A percentile compares a stretch with the other conserved stretches of the same genome.
Evolutionary conservation across 2,329 filamentous ascomycete genomes (phyloP).

Genomic region (Chrysosporium queenslandicum): DNA sequence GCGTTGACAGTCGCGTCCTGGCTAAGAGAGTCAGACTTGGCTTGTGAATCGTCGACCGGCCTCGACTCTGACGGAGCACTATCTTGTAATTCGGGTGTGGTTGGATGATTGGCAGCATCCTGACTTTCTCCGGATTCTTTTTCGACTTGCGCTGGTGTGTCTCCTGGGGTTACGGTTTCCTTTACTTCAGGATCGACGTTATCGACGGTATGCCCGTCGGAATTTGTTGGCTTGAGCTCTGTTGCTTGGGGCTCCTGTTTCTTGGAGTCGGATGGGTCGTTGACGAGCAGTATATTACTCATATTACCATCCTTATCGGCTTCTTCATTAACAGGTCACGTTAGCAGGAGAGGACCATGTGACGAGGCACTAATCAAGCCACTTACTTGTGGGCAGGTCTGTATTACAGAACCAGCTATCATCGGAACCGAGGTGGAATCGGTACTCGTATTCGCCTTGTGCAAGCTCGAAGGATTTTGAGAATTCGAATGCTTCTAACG

Average conservation of each 20-base stretch:
- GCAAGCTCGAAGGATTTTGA: constrained; percentile 15
- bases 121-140: not conserved
- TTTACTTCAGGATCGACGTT: not conserved
- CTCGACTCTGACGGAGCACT: not conserved
- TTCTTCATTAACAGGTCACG: constrained; percentile 13
- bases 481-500: constrained; percentile 17
- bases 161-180: not conserved
- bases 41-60: not conserved
- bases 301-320: constrained; percentile 21
- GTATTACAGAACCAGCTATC: constrained; percentile 25
- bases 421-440: constrained; percentile 21
- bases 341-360: not conserved
- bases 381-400: constrained; percentile 22
- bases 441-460: constrained; percentile 23
- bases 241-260: constrained; percentile 8
- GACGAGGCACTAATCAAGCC: not conserved
- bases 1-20: constrained; percentile 12
- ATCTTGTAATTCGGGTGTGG: not conserved
- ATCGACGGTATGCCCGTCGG: not conserved
- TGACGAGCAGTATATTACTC: constrained; percentile 18
- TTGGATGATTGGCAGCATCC: not conserved
- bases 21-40: not conserved
- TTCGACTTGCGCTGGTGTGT: constrained; percentile 11
- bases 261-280: constrained; percentile 7
- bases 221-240: not conserved